A percentile compares a stretch with the other conserved stretches of the same genome.
Evolutionary conservation across 2,329 filamentous ascomycete species (phyloP).

Genomic region (Fusarium sulawesiense): DNA sequence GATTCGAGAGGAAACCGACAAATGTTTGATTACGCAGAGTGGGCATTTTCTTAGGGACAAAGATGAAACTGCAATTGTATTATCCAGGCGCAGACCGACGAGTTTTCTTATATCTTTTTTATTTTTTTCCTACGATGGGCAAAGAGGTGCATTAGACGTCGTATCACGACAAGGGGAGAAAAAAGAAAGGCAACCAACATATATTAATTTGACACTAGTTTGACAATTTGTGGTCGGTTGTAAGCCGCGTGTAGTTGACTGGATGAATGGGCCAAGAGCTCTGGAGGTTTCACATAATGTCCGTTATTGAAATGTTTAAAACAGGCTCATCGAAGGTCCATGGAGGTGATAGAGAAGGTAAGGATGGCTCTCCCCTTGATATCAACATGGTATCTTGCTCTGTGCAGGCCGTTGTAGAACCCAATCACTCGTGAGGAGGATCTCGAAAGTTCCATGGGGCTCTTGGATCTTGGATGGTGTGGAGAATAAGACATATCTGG

Average conservation of each 20-base stretch:
- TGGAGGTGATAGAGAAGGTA: not conserved
- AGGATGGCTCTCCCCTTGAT: not conserved
- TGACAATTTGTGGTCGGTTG: slow-evolving; percentile 1
- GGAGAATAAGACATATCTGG: not conserved
- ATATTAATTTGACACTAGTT: slow-evolving; percentile 34
- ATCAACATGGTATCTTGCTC: not conserved
- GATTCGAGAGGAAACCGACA: not conserved
- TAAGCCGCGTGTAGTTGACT: not conserved
- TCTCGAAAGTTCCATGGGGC: not conserved
- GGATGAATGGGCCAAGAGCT: not conserved
- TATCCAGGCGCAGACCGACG: slow-evolving; percentile 31
- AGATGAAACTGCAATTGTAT: slow-evolving; percentile 31
- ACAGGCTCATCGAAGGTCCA: not conserved
- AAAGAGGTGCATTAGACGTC: slow-evolving; percentile 18
- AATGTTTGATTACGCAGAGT: slow-evolving; percentile 32
- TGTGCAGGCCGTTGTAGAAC: not conserved
- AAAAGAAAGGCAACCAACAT: slow-evolving; percentile 16
- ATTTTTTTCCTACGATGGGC: slow-evolving; percentile 15
- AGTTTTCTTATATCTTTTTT: slow-evolving; percentile 14
- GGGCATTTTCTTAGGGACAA: slow-evolving; percentile 10
- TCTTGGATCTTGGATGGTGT: not conserved
- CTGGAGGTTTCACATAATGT: not conserved
- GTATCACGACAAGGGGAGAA: slow-evolving; percentile 1
- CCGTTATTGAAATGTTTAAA: not conserved
- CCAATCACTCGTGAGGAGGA: not conserved